phyloP scores from a whole-genome alignment of 257 asterid species.

The Primulina huaijiensis region DNA sequence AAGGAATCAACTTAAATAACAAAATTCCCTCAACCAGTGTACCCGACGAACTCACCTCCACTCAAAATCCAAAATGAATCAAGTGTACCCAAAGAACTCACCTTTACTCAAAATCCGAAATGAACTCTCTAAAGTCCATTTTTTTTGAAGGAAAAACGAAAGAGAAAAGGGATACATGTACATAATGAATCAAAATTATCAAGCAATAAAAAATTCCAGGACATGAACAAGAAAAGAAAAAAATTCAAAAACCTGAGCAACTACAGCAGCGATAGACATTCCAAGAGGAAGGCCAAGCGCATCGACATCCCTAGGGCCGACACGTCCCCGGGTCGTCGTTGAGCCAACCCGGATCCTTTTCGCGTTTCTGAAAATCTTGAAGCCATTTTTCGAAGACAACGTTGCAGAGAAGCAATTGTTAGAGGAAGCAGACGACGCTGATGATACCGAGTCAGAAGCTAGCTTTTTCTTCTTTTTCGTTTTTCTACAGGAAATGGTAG shows the following conservation, averaged over 20 bases:
- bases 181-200: not conserved
- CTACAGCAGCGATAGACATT: conserved; percentile 84
- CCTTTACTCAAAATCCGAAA: not conserved
- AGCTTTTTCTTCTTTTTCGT: conserved; percentile 38
- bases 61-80: not conserved
- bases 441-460: conserved; percentile 34
- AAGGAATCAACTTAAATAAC: not conserved
- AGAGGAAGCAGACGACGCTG: conserved; percentile 32
- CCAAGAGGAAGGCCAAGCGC: conserved; percentile 87
- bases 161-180: not conserved
- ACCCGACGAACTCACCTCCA: not conserved
- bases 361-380: conserved; percentile 53
- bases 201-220: not conserved
- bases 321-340: conserved; percentile 23
- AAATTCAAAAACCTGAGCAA: conserved; percentile 57
- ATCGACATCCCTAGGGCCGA: conserved; percentile 41
- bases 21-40: not conserved
- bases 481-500: conserved; percentile 20
- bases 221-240: too few relatives aligned
- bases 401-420: conserved; percentile 37
- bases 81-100: not conserved
- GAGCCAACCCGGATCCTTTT: conserved; percentile 44
- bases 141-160: not conserved
- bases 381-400: conserved; percentile 34
- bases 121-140: not conserved